These are phyloP conservation scores for Colletotrichum truncatum DNA, from an alignment of 2,329 filamentous ascomycete genomes.

Conservation along the genomic window DNA sequence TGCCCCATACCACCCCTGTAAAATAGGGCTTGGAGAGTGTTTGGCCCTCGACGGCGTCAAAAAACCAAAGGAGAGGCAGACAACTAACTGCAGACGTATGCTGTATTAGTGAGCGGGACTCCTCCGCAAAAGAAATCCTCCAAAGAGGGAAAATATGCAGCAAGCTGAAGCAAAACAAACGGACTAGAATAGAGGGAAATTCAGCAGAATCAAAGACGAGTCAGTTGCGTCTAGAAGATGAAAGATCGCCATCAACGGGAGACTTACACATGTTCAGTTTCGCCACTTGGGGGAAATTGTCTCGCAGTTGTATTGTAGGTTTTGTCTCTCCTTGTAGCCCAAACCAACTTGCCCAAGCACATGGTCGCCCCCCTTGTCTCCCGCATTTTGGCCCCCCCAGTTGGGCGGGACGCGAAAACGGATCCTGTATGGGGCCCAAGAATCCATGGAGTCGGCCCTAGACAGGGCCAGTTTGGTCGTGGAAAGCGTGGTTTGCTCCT, in stretches of 20 bases:
- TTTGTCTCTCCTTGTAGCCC: background rate
- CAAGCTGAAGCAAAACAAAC: background rate
- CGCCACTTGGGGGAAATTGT: background rate
- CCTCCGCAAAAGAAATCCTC: no score
- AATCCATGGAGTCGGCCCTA: slow-evolving; percentile 6
- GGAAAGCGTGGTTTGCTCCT: slow-evolving; percentile 18
- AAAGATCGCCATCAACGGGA: slow-evolving; percentile 18
- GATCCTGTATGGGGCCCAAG: background rate
- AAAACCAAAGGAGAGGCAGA: background rate
- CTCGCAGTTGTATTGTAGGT: background rate
- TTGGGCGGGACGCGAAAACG: slow-evolving; percentile 16
- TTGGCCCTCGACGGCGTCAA: slow-evolving; percentile 15
- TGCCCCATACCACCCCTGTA: slow-evolving; percentile 14
- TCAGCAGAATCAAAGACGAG: background rate
- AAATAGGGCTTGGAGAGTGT: slow-evolving; percentile 23
- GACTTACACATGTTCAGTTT: slow-evolving; percentile 23
- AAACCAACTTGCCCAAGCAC: slow-evolving; percentile 12
- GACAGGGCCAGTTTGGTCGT: background rate
- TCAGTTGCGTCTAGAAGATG: background rate
- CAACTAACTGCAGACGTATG: background rate
- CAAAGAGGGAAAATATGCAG: background rate
- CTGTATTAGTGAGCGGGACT: no score
- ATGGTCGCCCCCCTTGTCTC: slow-evolving; percentile 12
- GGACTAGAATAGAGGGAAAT: background rate
- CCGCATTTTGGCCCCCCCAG: slow-evolving; percentile 22